Evolutionary conservation across 2,329 filamentous ascomycete genomes (phyloP), one percentile per base, ranked within the genome.

Genomic region (Lachnellula hyalina): DNA sequence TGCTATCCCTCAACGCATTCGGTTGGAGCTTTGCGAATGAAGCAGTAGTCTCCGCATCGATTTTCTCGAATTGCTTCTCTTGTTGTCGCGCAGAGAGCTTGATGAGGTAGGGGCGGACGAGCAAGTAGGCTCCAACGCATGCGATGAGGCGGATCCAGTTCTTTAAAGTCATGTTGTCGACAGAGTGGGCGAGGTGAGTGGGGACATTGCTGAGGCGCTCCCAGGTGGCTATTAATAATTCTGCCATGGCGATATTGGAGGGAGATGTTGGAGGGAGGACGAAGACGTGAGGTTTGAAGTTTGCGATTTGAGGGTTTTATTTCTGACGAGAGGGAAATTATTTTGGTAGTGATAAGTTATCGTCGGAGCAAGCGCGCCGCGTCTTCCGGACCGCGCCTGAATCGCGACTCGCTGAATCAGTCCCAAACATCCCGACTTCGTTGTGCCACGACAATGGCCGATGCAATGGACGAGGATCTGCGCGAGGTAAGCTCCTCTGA

Each of bases 71-170:
- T 67, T 85, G 77, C 65, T 78, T 78, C 69, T 84, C 81, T 67
- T 89, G 83, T 59, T 78, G 72, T 64, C 81, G 82, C 57, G 78
- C 82, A 63, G 83, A 84, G 38, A 83, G 71, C 67, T 86, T 86
- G 65, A 92, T 77, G 50, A 92, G 71, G 69, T 90, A 90, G 0
- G 89, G 89, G 1, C 90, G 84, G 23, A 90, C 65, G 51, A 94
- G 79, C 60, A 85, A 68, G 74, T 93, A 95, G 53, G 82, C 85
- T 65, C 89, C 82, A 19, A 90, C 80, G 58, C 90, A 80, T 61
- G 84, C 78, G 62, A 90, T 72, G 55, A 94, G 77, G 47, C 89
- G 87, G 64, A 94, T 78, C 76, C 79, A 84, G 42, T 78, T 73
- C 62, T 82, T 72, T 11, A 70, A 65, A 1, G 76, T 74, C 75